phyloP scores from a whole-genome alignment of 1,139 yeast genomes.

The Sugiyamaella paludigena region DNA sequence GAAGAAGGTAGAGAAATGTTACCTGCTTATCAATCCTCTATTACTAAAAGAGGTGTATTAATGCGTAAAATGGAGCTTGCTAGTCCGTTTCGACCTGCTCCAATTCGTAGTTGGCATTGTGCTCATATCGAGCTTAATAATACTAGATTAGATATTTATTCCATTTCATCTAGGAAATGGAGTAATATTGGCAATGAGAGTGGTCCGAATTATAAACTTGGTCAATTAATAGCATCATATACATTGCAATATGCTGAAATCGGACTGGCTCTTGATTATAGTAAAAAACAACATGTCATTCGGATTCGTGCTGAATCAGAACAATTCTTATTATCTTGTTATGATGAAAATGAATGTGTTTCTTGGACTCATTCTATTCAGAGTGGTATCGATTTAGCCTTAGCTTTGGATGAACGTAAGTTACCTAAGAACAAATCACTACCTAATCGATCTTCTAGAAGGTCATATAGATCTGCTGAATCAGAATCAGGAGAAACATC shows the following conservation, averaged over 20 bases:
- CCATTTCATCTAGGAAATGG: slow-evolving; percentile 19
- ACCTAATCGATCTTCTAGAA: slow-evolving; percentile 29
- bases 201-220: slow-evolving; percentile 18
- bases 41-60: slow-evolving; percentile 33
- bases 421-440: slow-evolving; percentile 37
- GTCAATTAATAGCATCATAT: slow-evolving; percentile 40
- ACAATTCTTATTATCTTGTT: slow-evolving; percentile 58
- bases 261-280: slow-evolving; percentile 70
- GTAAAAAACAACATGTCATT: slow-evolving; percentile 55
- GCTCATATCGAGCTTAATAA: slow-evolving; percentile 55
- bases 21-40: slow-evolving; percentile 37
- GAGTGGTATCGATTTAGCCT: slow-evolving; percentile 41
- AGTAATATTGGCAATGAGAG: neutral
- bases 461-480: too few relatives aligned
- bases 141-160: slow-evolving; percentile 52
- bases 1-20: slow-evolving; percentile 36
- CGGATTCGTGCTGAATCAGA: slow-evolving; percentile 66
- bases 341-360: slow-evolving; percentile 51
- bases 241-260: slow-evolving; percentile 67
- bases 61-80: slow-evolving; percentile 38
- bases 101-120: slow-evolving; percentile 51
- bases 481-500: slow-evolving; percentile 17
- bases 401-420: slow-evolving; percentile 42
- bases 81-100: slow-evolving; percentile 38
- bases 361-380: slow-evolving; percentile 56